These are phyloP conservation scores for Trichoderma sp. DNA, from an alignment of 2,329 filamentous ascomycete species.

Conservation along the genomic window DNA sequence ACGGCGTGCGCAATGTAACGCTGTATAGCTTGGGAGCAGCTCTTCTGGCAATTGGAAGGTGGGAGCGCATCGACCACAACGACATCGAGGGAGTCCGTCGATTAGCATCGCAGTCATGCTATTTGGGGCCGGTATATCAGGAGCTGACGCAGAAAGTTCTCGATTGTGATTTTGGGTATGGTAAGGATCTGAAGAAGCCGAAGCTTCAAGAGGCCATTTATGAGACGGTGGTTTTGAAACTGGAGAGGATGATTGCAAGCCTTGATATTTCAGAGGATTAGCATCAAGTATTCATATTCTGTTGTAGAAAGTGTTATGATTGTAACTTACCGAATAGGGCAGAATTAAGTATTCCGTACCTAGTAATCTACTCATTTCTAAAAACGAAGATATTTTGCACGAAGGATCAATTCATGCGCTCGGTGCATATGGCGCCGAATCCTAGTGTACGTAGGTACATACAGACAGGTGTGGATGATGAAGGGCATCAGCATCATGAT, in stretches of 20 bases:
- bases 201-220: background rate
- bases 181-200: conserved; percentile 2
- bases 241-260: conserved; percentile 5
- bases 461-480: too few species aligned
- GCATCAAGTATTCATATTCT: background rate
- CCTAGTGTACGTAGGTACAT: too few species aligned
- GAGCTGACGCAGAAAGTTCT: background rate
- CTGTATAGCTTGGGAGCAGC: background rate
- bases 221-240: background rate
- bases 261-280: background rate
- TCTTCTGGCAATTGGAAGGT: background rate
- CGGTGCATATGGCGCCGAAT: background rate
- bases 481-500: background rate
- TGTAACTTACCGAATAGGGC: background rate
- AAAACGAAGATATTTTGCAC: background rate
- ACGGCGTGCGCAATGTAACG: background rate
- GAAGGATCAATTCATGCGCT: background rate
- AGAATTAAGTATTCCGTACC: background rate
- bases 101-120: background rate
- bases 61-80: background rate
- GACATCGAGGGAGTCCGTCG: conserved; percentile 1
- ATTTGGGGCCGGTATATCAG: background rate
- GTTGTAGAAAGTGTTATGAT: background rate
- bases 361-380: background rate
- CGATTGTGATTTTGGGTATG: conserved; percentile 4